phyloP scores from a whole-genome alignment of 805 yeast species.

The Nakazawaea peltata region DNA sequence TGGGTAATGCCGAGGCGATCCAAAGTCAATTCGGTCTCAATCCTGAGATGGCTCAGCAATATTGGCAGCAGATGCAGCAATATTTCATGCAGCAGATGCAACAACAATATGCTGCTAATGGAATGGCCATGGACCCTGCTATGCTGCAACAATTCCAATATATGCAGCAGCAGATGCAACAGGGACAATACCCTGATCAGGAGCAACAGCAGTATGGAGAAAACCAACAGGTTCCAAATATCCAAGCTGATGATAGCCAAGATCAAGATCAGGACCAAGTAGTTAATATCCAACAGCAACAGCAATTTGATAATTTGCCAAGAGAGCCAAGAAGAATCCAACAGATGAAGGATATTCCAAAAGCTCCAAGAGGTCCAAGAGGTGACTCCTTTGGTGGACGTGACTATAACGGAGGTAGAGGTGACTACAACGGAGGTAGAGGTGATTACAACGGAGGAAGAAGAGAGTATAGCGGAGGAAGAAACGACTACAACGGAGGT shows the following conservation, averaged over 20 bases:
- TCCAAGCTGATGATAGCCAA: conserved; percentile 14
- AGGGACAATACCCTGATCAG: conserved; percentile 24
- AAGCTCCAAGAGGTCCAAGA: conserved; percentile 31
- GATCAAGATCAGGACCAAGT: conserved; percentile 15
- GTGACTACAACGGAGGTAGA: conserved; percentile 6
- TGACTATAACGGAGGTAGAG: conserved; percentile 1
- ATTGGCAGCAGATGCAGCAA: conserved; percentile 49
- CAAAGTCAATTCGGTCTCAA: conserved; percentile 26
- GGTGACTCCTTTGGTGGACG: conserved; percentile 5
- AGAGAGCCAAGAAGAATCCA: not conserved
- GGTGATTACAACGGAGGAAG: conserved; percentile 2
- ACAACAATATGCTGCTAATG: conserved; percentile 19
- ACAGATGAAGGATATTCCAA: conserved; percentile 29
- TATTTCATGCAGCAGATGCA: conserved; percentile 57
- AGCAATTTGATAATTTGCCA: conserved; percentile 15
- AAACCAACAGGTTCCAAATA: conserved; percentile 7
- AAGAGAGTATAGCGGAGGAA: conserved; percentile 3
- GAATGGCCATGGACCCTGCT: conserved; percentile 12
- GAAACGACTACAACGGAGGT: conserved; percentile 2
- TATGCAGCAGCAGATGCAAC: conserved; percentile 15
- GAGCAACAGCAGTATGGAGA: conserved; percentile 21
- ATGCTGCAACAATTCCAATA: conserved; percentile 15
- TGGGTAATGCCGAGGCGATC: conserved; percentile 20
- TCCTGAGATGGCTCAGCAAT: conserved; percentile 56
- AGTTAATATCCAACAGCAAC: conserved; percentile 13